Base-by-base conservation (phyloP, 2,329 filamentous ascomycete species). In the Colletotrichum lindemuthianum region DNA sequence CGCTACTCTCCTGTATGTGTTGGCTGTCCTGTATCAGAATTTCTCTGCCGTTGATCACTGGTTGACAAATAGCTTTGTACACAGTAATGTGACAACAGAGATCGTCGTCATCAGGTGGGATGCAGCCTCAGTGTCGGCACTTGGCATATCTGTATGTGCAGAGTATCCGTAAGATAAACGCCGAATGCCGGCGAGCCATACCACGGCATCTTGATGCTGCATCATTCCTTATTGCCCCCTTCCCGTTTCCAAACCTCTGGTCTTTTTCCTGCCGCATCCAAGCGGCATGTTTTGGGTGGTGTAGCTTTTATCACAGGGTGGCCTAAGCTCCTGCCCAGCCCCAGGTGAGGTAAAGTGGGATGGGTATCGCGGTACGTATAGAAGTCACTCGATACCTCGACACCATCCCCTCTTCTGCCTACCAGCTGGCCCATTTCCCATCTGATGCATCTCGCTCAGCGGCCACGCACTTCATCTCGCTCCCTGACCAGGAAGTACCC, bases 221-320 rank as follows among this genome's bases (percentile, higher is more conserved):
- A 36, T 12, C 32, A 12, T 32, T 12, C 13, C 40, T 16, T 36
- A 44, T 39, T 39, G 45, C 57, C 13, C 24, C 16, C 39, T 34
- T 13, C 16, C 3, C 24, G 34, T 15, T 16, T 9, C 15, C 8
- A 11, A 8, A 13, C 12, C 6, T 32, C 36, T 51, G 40, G n/a
- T 37, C 48, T 44, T 48, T 12, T 32, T 39, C 36, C 41, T 59
- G 59, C 52, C 58, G 59, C 47, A 59, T 63, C 63, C 57, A 44
- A 65, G 63, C 59, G 63, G n/a, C 40, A 33, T 67, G 57, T 67
- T 51, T 49, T 64, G 60, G 50, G 49, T 55, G 44, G 57, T 56
- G 57, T 51, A 51, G 50, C 51, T 53, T 24, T 48, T 59, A 55
- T 52, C 45, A 51, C 51, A 56, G 40, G 34, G 51, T 65, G 61